A percentile compares a stretch with the other conserved stretches of the same genome.
These are phyloP conservation scores for Penicillium coprophilum DNA, from an alignment of 495 filamentous ascomycete species.

Conservation along the genomic window DNA sequence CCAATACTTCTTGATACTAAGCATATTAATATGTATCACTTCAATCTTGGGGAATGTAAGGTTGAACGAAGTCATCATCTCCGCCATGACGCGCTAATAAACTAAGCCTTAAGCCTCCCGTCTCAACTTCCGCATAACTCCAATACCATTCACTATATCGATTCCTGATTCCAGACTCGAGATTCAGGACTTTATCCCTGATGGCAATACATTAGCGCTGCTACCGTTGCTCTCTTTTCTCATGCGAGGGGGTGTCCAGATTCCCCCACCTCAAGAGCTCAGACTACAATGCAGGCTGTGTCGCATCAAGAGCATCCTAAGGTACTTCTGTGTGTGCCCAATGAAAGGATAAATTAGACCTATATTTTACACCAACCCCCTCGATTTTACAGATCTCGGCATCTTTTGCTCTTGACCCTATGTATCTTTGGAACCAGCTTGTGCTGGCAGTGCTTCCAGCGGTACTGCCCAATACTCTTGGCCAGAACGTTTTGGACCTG, in stretches of 20 bases:
- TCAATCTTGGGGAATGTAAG: too few relatives aligned
- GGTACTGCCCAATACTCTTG: conserved; percentile 16
- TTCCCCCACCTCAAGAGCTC: background rate
- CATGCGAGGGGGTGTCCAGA: conserved; percentile 5
- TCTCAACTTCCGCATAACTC: conserved; percentile 17
- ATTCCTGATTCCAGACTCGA: conserved; percentile 12
- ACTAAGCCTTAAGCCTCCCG: conserved; percentile 7
- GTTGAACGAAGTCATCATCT: too few relatives aligned
- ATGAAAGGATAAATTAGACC: background rate
- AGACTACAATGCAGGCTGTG: background rate
- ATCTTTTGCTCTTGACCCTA: conserved; percentile 8
- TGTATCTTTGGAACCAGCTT: conserved; percentile 22
- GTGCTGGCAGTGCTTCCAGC: conserved; percentile 19
- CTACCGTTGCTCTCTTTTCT: conserved; percentile 31
- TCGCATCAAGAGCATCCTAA: background rate
- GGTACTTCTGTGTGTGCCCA: background rate
- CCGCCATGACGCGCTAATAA: background rate
- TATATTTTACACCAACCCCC: background rate
- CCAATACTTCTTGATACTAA: too few relatives aligned
- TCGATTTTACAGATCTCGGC: background rate
- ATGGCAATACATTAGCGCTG: conserved; percentile 10
- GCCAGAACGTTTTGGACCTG: conserved; percentile 50
- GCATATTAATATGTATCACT: too few relatives aligned
- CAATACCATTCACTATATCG: conserved; percentile 25
- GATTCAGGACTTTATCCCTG: conserved; percentile 10